Percentiles rank a stretch among this genome's conserved stretches.
These are phyloP conservation scores for Russula ochroleuca DNA, from an alignment of 768 basidiomycete species.

Conservation along the genomic window DNA sequence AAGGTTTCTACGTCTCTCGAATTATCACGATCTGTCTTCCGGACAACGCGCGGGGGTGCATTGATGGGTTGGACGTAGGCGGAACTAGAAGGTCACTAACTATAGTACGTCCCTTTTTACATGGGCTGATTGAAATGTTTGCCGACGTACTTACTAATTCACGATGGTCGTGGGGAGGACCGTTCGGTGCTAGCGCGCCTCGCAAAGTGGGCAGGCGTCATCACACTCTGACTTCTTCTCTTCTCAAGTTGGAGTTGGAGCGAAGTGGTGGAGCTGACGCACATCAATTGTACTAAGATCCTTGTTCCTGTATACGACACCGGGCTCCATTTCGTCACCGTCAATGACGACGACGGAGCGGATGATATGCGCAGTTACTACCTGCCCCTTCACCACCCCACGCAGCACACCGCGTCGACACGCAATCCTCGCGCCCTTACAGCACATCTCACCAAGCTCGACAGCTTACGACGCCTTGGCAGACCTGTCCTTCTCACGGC, in stretches of 20 bases:
- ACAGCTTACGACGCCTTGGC: conserved; percentile 4
- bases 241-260: not conserved
- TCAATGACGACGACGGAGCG: not conserved
- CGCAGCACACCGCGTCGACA: not conserved
- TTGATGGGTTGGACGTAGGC: no score
- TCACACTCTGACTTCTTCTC: conserved; percentile 27
- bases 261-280: not conserved
- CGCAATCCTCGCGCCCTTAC: conserved; percentile 8
- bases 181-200: conserved; percentile 21
- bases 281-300: conserved; percentile 9
- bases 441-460: not conserved
- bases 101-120: no score
- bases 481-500: not conserved
- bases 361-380: conserved; percentile 4
- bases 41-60: no score
- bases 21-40: no score
- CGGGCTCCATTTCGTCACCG: not conserved
- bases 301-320: conserved; percentile 8
- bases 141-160: not conserved
- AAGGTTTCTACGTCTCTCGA: no score
- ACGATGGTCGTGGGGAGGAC: conserved; percentile 6
- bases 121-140: conserved; percentile 31
- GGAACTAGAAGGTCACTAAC: no score
- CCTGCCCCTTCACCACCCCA: not conserved
- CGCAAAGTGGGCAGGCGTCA: conserved; percentile 31